Conservation (phyloP, 1,284 basidiomycete genomes). For the Ceratobasidium sp. region DNA sequence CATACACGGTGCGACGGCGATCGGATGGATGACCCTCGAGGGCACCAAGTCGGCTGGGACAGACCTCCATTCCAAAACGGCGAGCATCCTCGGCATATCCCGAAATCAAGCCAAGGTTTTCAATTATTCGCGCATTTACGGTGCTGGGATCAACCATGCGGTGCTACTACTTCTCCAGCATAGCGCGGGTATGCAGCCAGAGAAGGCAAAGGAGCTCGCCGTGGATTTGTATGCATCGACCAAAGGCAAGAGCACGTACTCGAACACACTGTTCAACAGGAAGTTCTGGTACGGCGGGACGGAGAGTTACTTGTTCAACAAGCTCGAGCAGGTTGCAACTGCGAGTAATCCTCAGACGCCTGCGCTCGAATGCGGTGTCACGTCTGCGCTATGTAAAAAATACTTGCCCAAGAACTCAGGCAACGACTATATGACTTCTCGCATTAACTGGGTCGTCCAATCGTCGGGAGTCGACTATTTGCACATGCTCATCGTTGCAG, state of each 20-base stretch:
- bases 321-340: slow-evolving; percentile 93
- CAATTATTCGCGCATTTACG: slow-evolving; percentile 99
- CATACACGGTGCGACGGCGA: slow-evolving; percentile 93
- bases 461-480: slow-evolving; percentile 98
- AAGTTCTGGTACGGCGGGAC: slow-evolving; percentile 98
- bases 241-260: slow-evolving; percentile 87
- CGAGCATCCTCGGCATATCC: slow-evolving; percentile 89
- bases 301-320: slow-evolving; percentile 99
- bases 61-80: slow-evolving; percentile 97
- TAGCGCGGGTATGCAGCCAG: slow-evolving; percentile 78
- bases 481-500: slow-evolving; percentile 93
- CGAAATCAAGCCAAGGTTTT: slow-evolving; percentile 98
- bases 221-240: slow-evolving; percentile 90
- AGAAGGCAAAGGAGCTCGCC: slow-evolving; percentile 81
- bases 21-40: slow-evolving; percentile 99
- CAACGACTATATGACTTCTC: slow-evolving; percentile 90
- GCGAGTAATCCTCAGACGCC: slow-evolving; percentile 90
- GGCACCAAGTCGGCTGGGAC: slow-evolving; percentile 97
- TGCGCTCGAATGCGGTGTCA: slow-evolving; percentile 92
- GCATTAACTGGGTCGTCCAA: slow-evolving; percentile 99
- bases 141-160: slow-evolving; percentile 95
- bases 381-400: slow-evolving; percentile 87
- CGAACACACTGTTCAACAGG: slow-evolving; percentile 69
- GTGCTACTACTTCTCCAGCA: slow-evolving; percentile 88
- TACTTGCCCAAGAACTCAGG: slow-evolving; percentile 76